Base-by-base conservation (phyloP, 352 stramenopile genomes). In the Pythium phragmitis region DNA sequence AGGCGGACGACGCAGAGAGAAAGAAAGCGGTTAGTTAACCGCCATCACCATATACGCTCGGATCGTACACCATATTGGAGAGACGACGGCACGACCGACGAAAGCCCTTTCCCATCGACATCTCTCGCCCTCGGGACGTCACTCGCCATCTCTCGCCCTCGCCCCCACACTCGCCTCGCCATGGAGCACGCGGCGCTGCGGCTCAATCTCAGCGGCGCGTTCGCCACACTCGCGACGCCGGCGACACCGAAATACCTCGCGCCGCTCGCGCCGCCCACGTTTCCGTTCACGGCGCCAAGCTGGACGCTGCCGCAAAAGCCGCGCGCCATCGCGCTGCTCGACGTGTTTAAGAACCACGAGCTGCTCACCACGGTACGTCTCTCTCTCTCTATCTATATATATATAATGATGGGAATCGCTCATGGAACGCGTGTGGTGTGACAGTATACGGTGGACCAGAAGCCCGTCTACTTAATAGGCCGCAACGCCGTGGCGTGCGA, bases 261-360 rank as follows among this genome's bases (percentile, higher is more conserved):
- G 45, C 73, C 69, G 23, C 84, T 94, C 37, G 83, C 74, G 11
- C 82, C 85, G 30, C 85, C 85, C 1, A 85, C 77, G 53, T 76
- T 85, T 13, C 85, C 83, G 19, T 92, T 92, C 66, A 80, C 74
- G 21, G 53, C 79, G 28, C 85, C 85, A 5, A 65, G 65, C 14
- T 94, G 85, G 85, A 85, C 67, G 36, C 59, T 72, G 36, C 47
- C 61, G 30, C 49, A 85, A 23, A 79, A 85, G 26, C 85, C 83
- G 21, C 74, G 73, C 4, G 43, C 81, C 0, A 80, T 94, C 45
- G 77, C 83, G 1, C 58, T 94, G 23, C 60, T 94, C 16, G 85
- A 94, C 33, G 85, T 91, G 42, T 91, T 88, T 73, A 94, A 94
- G 63, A 78, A 85, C 54, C 80, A 94, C 59, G 83, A 92, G 21